A percentile compares a stretch with the other conserved stretches of the same genome.
Evolutionary conservation across 805 yeast species (phyloP).

Genomic region (Blastobotrys robertii): DNA sequence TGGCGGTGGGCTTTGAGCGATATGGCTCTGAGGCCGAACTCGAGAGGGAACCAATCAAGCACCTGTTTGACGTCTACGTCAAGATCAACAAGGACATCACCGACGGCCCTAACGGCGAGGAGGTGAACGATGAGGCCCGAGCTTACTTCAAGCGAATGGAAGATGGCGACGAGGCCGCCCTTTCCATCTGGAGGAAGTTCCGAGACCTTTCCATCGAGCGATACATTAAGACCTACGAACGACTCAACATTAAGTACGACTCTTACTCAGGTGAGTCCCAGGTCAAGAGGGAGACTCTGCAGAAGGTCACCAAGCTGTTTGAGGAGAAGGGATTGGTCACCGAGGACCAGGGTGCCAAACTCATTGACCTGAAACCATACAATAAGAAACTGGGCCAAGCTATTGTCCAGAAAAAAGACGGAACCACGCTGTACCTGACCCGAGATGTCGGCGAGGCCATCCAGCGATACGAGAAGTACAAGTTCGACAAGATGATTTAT

Average conservation of each 20-base stretch:
- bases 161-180: slow-evolving; percentile 77
- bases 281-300: slow-evolving; percentile 66
- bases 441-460: slow-evolving; percentile 96
- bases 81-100: slow-evolving; percentile 68
- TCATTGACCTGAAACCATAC: slow-evolving; percentile 75
- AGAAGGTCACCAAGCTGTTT: slow-evolving; percentile 51
- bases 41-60: slow-evolving; percentile 77
- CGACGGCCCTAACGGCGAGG: slow-evolving; percentile 24
- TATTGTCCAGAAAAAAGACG: slow-evolving; percentile 87
- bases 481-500: slow-evolving; percentile 92
- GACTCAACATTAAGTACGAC: slow-evolving; percentile 84
- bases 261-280: slow-evolving; percentile 93
- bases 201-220: slow-evolving; percentile 83
- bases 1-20: slow-evolving; percentile 84
- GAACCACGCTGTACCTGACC: slow-evolving; percentile 87
- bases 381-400: slow-evolving; percentile 91
- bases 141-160: slow-evolving; percentile 85
- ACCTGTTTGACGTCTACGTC: slow-evolving; percentile 90
- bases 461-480: slow-evolving; percentile 71
- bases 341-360: slow-evolving; percentile 84
- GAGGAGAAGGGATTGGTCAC: slow-evolving; percentile 60
- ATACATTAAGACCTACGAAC: slow-evolving; percentile 80
- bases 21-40: slow-evolving; percentile 75
- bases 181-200: slow-evolving; percentile 74
- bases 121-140: slow-evolving; percentile 80